phyloP scores from a whole-genome alignment of 108 stramenopile species.

The Cyclotella atomus region DNA sequence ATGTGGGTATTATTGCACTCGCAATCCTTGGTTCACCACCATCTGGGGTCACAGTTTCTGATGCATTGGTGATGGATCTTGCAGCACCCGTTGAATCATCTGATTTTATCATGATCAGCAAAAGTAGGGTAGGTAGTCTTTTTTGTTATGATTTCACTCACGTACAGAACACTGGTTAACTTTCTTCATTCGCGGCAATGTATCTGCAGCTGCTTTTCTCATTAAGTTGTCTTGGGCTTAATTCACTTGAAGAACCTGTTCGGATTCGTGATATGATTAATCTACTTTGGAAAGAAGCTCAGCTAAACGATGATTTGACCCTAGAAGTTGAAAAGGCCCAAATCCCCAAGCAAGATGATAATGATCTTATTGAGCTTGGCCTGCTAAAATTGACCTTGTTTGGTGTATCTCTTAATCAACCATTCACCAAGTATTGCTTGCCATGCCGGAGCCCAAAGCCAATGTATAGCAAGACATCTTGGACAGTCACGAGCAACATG shows the following conservation, averaged over 20 bases:
- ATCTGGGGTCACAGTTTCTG: slow-evolving; percentile 66
- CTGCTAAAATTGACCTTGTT: slow-evolving; percentile 74
- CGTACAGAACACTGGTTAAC: neutral
- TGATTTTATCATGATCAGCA: slow-evolving; percentile 72
- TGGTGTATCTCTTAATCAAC: slow-evolving; percentile 74
- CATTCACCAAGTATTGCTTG: slow-evolving; percentile 61
- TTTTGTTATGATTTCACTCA: no score
- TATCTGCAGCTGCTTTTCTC: slow-evolving; percentile 30
- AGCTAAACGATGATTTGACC: slow-evolving; percentile 9
- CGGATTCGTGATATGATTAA: slow-evolving; percentile 34
- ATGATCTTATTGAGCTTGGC: slow-evolving; percentile 74
- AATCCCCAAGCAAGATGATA: slow-evolving; percentile 31
- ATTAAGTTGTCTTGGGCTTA: slow-evolving; percentile 20
- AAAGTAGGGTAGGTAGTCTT: slow-evolving; percentile 59
- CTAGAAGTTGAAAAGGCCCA: slow-evolving; percentile 7
- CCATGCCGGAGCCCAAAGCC: slow-evolving; percentile 56
- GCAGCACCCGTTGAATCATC: slow-evolving; percentile 56
- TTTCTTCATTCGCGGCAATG: neutral
- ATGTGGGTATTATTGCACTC: slow-evolving; percentile 64
- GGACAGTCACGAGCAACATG: slow-evolving; percentile 43
- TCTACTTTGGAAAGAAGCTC: slow-evolving; percentile 44
- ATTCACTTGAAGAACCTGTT: slow-evolving; percentile 8
- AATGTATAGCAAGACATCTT: slow-evolving; percentile 24
- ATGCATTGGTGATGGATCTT: slow-evolving; percentile 73
- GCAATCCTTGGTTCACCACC: slow-evolving; percentile 73